Conservation (phyloP, 805 yeast genomes). For the Candida nemodendra region DNA sequence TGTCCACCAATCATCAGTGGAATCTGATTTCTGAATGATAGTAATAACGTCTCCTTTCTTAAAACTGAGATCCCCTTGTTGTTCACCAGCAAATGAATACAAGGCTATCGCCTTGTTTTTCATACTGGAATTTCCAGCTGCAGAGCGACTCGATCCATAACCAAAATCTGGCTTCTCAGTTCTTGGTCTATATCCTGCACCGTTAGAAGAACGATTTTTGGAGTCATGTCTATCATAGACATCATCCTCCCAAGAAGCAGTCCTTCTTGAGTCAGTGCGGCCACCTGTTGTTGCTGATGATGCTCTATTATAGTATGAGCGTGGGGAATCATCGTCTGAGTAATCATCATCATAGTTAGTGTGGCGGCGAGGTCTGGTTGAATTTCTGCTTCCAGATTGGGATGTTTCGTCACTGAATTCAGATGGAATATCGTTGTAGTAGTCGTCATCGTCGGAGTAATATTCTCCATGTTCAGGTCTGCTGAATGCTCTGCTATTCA, state of each 20-base stretch:
- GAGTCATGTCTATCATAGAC: constrained; percentile 57
- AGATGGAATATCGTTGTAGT: constrained; percentile 75
- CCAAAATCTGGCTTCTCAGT: constrained; percentile 37
- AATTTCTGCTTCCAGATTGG: constrained; percentile 19
- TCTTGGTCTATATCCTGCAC: constrained; percentile 34
- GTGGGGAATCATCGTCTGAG: constrained; percentile 42
- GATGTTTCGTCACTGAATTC: constrained; percentile 51
- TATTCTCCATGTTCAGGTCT: constrained; percentile 44
- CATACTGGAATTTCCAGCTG: constrained; percentile 36
- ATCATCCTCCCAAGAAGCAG: constrained; percentile 83
- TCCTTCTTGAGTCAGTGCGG: constrained; percentile 13
- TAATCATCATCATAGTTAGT: constrained; percentile 29
- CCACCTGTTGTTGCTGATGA: constrained; percentile 14
- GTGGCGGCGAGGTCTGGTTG: constrained; percentile 10
- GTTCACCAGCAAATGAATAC: constrained; percentile 87
- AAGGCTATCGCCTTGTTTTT: constrained; percentile 83
- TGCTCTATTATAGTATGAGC: constrained; percentile 24
- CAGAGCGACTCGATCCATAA: constrained; percentile 33
- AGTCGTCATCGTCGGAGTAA: constrained; percentile 60
- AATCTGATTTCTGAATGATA: constrained; percentile 79
- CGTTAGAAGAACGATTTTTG: constrained; percentile 26
- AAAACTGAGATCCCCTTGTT: constrained; percentile 89
- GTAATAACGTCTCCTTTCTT: constrained; percentile 92
- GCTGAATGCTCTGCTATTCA: constrained; percentile 80
- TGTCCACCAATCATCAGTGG: constrained; percentile 98